Evolutionary conservation across 2,329 filamentous ascomycete genomes (phyloP).

Genomic region (Mycogone perniciosa): DNA sequence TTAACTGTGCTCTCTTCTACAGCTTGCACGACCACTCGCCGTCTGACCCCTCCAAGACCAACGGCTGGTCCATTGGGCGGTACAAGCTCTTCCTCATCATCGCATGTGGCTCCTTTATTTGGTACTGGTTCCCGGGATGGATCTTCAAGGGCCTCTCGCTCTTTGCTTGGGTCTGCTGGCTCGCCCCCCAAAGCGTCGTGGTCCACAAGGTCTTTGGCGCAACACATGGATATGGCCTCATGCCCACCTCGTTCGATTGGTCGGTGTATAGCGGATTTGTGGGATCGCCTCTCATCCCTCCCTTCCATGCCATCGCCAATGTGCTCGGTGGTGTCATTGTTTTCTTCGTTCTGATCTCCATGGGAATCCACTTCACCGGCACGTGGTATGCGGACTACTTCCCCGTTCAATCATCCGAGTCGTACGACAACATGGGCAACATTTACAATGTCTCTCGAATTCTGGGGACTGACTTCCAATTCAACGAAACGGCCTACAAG

Average conservation of each 20-base stretch:
- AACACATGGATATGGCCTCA: slow-evolving; percentile 50
- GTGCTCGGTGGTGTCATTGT: slow-evolving; percentile 46
- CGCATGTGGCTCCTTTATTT: slow-evolving; percentile 43
- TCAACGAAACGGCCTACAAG: slow-evolving; percentile 55
- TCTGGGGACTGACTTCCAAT: slow-evolving; percentile 47
- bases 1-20: slow-evolving; percentile 47
- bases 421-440: slow-evolving; percentile 57
- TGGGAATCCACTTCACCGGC: slow-evolving; percentile 52
- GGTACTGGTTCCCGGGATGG: slow-evolving; percentile 58
- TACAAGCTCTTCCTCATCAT: slow-evolving; percentile 58
- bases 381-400: slow-evolving; percentile 54
- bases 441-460: slow-evolving; percentile 57
- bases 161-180: slow-evolving; percentile 57
- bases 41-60: slow-evolving; percentile 43
- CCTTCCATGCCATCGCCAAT: slow-evolving; percentile 51
- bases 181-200: slow-evolving; percentile 53
- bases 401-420: slow-evolving; percentile 53
- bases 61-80: slow-evolving; percentile 58
- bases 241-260: slow-evolving; percentile 56
- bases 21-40: slow-evolving; percentile 40
- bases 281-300: slow-evolving; percentile 44
- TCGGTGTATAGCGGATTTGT: slow-evolving; percentile 43
- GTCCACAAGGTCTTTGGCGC: slow-evolving; percentile 59
- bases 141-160: slow-evolving; percentile 57
- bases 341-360: slow-evolving; percentile 52